Conservation (phyloP, 2,329 filamentous ascomycete species). For the Podosphaera xanthii region DNA sequence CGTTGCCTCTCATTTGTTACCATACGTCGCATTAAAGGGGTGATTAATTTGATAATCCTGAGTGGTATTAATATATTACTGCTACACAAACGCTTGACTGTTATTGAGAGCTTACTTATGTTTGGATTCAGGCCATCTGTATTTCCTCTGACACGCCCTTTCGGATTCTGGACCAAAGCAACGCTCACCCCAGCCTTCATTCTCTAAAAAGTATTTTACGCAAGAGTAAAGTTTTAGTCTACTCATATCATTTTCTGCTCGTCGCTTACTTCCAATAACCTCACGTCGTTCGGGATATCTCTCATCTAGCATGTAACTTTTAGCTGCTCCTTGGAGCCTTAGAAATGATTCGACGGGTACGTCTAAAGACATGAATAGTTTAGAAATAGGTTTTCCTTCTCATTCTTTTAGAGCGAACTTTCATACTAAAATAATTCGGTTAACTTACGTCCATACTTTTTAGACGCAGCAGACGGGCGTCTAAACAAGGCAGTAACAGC, state of each 20-base stretch:
- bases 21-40: slow-evolving; percentile 15
- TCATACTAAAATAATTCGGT: background rate
- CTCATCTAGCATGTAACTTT: slow-evolving; percentile 15
- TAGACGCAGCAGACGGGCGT: slow-evolving; percentile 10
- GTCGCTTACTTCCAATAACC: slow-evolving; percentile 10
- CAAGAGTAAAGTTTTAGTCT: slow-evolving; percentile 14
- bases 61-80: slow-evolving; percentile 4
- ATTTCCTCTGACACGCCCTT: slow-evolving; percentile 6
- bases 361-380: slow-evolving; percentile 12
- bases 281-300: slow-evolving; percentile 13
- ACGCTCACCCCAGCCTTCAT: slow-evolving; percentile 15
- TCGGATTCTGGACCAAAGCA: slow-evolving; percentile 9
- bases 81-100: background rate
- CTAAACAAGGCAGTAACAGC: slow-evolving; percentile 14
- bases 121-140: slow-evolving; percentile 14
- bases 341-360: slow-evolving; percentile 13
- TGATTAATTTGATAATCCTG: slow-evolving; percentile 13
- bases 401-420: slow-evolving; percentile 1
- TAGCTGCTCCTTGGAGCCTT: slow-evolving; percentile 14
- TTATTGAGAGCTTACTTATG: slow-evolving; percentile 10
- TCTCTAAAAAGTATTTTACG: slow-evolving; percentile 12
- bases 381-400: slow-evolving; percentile 14
- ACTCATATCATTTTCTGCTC: slow-evolving; percentile 10
- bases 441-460: slow-evolving; percentile 14
- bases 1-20: slow-evolving; percentile 17